phyloP scores from a whole-genome alignment of 768 basidiomycete species.

The Agrocybe praecox region DNA sequence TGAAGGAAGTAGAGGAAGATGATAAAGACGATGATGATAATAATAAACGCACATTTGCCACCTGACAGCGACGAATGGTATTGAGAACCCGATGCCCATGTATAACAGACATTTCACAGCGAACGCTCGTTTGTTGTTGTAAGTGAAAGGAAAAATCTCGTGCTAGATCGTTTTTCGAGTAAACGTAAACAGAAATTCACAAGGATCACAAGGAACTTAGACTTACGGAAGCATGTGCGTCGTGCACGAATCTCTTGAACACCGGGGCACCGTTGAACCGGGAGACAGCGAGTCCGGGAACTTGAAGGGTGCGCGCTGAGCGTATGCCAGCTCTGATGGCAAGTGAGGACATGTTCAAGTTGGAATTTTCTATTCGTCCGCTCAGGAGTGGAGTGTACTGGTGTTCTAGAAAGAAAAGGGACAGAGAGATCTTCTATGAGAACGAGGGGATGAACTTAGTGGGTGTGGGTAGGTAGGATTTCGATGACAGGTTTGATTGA shows the following conservation, averaged over 20 bases:
- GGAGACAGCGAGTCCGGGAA: too few relatives aligned
- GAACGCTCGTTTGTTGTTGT: slow-evolving; percentile 22
- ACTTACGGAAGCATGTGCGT: background rate
- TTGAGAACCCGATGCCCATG: slow-evolving; percentile 26
- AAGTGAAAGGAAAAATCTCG: slow-evolving; percentile 23
- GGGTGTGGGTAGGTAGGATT: too few relatives aligned
- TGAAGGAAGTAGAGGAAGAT: too few relatives aligned
- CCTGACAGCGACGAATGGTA: slow-evolving; percentile 31
- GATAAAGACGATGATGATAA: too few relatives aligned
- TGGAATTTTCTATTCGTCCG: too few relatives aligned
- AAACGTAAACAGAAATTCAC: background rate
- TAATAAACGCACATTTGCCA: slow-evolving; percentile 16
- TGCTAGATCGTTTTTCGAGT: slow-evolving; percentile 7
- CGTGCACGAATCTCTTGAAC: background rate
- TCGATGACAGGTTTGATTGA: background rate
- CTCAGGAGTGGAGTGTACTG: background rate
- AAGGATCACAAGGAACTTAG: background rate
- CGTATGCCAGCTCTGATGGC: background rate
- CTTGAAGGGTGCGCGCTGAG: background rate
- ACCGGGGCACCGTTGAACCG: background rate
- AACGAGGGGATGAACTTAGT: background rate
- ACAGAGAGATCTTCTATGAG: too few relatives aligned
- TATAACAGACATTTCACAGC: slow-evolving; percentile 23
- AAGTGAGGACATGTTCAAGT: background rate
- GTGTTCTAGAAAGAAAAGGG: background rate